phyloP scores from a whole-genome alignment of 2,329 filamentous ascomycete species.

The Didymella keratinophila region DNA sequence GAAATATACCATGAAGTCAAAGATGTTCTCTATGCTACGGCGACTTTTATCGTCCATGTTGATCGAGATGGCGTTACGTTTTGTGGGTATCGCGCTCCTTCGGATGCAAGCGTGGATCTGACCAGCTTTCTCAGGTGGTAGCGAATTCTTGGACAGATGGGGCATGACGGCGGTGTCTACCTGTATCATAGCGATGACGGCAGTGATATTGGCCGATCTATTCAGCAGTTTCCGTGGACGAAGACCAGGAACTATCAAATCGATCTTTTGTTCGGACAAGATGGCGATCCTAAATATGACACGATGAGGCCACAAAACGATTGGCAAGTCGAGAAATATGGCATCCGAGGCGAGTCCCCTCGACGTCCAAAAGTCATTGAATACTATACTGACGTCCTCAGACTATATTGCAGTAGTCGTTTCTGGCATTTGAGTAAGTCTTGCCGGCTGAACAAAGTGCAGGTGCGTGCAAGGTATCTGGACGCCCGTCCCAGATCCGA shows the following conservation, averaged over 20 bases:
- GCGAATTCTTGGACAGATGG: not conserved
- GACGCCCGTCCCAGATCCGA: not conserved
- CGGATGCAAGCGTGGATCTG: too few species aligned
- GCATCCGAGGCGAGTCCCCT: not conserved
- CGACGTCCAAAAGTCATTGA: too few species aligned
- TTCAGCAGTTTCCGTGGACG: not conserved
- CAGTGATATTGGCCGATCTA: not conserved
- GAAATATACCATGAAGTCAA: not conserved
- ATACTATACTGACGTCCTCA: not conserved
- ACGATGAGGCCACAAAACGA: not conserved
- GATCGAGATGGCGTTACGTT: not conserved
- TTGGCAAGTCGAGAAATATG: not conserved
- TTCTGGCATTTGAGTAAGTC: not conserved
- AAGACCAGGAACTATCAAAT: not conserved
- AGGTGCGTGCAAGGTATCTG: not conserved
- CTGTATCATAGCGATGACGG: not conserved
- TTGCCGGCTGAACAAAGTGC: not conserved
- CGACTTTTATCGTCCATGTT: not conserved
- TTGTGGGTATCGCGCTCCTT: not conserved
- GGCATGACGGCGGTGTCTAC: not conserved
- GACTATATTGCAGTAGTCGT: not conserved
- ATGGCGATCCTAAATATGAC: not conserved
- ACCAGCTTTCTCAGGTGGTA: not conserved
- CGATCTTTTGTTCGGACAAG: not conserved
- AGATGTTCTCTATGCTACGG: not conserved